Evolutionary conservation across 2,329 filamentous ascomycete genomes (phyloP).

Genomic region (Fusarium albosuccineum): DNA sequence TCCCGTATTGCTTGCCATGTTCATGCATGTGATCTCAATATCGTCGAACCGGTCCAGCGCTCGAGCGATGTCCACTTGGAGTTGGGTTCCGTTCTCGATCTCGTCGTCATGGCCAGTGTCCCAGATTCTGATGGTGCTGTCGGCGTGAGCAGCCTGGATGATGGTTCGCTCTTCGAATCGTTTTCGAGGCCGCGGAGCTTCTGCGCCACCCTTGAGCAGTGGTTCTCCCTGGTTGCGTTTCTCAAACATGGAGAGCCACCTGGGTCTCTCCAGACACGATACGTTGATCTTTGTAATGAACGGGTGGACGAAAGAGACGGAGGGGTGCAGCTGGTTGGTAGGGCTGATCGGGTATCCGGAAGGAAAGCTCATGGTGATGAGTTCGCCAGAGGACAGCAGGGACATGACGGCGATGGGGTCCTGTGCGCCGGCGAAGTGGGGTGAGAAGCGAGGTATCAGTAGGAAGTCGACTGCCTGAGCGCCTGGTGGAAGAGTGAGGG

Average conservation of each 20-base stretch:
- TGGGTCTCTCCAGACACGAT: constrained; percentile 79
- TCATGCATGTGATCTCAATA: constrained; percentile 82
- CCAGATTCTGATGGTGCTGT: constrained; percentile 93
- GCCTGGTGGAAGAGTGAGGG: constrained; percentile 81
- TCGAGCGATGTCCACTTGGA: constrained; percentile 89
- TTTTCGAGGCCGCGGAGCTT: constrained; percentile 76
- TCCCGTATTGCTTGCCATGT: constrained; percentile 82
- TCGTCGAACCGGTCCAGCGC: constrained; percentile 84
- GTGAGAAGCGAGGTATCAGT: constrained; percentile 83
- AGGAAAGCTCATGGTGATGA: constrained; percentile 91
- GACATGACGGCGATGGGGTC: constrained; percentile 90
- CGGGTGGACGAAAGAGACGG: constrained; percentile 88
- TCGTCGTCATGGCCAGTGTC: constrained; percentile 93
- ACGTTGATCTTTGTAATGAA: constrained; percentile 82
- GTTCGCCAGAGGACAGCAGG: constrained; percentile 85
- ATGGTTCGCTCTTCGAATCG: constrained; percentile 87
- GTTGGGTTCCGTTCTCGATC: constrained; percentile 83
- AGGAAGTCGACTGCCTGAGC: constrained; percentile 85
- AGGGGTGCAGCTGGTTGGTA: constrained; percentile 92
- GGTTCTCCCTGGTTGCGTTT: constrained; percentile 81
- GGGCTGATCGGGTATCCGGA: constrained; percentile 91
- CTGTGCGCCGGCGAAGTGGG: constrained; percentile 88
- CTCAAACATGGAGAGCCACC: constrained; percentile 94
- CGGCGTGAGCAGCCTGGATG: constrained; percentile 87
- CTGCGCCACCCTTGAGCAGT: constrained; percentile 83